phyloP scores from a whole-genome alignment of 2,329 filamentous ascomycete genomes.

The Fusarium oligoseptatum region DNA sequence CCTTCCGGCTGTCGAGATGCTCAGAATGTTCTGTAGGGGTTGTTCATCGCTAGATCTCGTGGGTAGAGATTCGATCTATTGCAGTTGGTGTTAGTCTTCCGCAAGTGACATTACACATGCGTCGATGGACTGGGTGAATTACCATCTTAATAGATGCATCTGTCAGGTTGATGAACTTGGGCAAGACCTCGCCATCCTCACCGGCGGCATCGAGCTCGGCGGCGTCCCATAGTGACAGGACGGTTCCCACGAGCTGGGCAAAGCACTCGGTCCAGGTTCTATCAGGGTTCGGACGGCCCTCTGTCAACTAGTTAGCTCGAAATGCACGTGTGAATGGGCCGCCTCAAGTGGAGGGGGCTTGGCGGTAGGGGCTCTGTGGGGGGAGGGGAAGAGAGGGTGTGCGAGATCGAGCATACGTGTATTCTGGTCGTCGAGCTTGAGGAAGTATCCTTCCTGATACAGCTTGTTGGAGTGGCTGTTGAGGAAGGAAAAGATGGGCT shows the following conservation, averaged over 20 bases:
- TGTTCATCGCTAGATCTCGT: slow-evolving; percentile 83
- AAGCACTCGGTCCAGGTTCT: slow-evolving; percentile 97
- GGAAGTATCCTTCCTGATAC: slow-evolving; percentile 97
- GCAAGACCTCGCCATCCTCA: slow-evolving; percentile 85
- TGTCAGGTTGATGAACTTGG: slow-evolving; percentile 95
- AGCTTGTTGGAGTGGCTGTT: slow-evolving; percentile 97
- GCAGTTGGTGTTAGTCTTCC: slow-evolving; percentile 31
- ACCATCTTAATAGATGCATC: slow-evolving; percentile 99
- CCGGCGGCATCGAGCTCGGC: slow-evolving; percentile 89
- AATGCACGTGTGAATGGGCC: slow-evolving; percentile 16
- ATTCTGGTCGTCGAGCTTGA: slow-evolving; percentile 96
- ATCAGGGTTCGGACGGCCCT: slow-evolving; percentile 87
- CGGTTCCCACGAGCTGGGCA: slow-evolving; percentile 94
- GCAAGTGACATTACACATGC: not conserved
- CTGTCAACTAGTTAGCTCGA: slow-evolving; percentile 60
- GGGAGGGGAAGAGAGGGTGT: slow-evolving; percentile 43
- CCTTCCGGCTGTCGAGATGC: slow-evolving; percentile 93
- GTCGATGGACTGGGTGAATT: slow-evolving; percentile 44
- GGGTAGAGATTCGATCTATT: slow-evolving; percentile 87
- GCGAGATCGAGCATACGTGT: slow-evolving; percentile 71
- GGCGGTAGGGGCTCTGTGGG: slow-evolving; percentile 28
- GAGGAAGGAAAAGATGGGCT: slow-evolving; percentile 92
- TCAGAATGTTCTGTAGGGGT: slow-evolving; percentile 92
- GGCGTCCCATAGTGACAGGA: slow-evolving; percentile 95
- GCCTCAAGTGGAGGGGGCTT: slow-evolving; percentile 19